Conservation (phyloP, 495 filamentous ascomycete genomes). For the Penicillium samsonianum region DNA sequence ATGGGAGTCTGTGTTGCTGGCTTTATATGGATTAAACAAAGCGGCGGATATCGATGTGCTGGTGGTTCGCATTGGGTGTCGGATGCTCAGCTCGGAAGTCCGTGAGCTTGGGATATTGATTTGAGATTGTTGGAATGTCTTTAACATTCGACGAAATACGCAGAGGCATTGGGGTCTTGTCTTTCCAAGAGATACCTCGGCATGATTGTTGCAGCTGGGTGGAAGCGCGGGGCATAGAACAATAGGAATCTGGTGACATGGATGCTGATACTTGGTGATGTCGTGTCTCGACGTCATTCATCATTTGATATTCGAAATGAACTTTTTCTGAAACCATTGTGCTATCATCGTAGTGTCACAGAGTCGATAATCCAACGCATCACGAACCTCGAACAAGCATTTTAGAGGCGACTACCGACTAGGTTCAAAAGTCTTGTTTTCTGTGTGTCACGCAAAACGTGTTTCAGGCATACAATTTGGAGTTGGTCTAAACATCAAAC, state of each 20-base stretch:
- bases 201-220: too few relatives aligned
- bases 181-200: too few relatives aligned
- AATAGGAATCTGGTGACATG: too few relatives aligned
- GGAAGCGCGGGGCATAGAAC: too few relatives aligned
- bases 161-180: background rate
- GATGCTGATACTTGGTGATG: too few relatives aligned
- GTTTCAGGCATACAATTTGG: background rate
- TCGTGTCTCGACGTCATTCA: too few relatives aligned
- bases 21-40: slow-evolving; percentile 15
- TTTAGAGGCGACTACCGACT: background rate
- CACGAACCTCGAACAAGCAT: slow-evolving; percentile 4
- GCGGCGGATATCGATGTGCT: slow-evolving; percentile 48
- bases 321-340: too few relatives aligned
- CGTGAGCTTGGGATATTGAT: background rate
- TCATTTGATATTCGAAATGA: too few relatives aligned
- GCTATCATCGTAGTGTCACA: background rate
- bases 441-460: background rate
- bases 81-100: slow-evolving; percentile 10
- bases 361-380: background rate
- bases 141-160: too few relatives aligned
- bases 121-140: background rate
- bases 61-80: slow-evolving; percentile 15
- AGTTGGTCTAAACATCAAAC: background rate
- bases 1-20: slow-evolving; percentile 49
- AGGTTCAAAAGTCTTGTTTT: slow-evolving; percentile 5